Base-by-base conservation (phyloP, 2,329 filamentous ascomycete species). In the Pseudogymnoascus sp. region DNA sequence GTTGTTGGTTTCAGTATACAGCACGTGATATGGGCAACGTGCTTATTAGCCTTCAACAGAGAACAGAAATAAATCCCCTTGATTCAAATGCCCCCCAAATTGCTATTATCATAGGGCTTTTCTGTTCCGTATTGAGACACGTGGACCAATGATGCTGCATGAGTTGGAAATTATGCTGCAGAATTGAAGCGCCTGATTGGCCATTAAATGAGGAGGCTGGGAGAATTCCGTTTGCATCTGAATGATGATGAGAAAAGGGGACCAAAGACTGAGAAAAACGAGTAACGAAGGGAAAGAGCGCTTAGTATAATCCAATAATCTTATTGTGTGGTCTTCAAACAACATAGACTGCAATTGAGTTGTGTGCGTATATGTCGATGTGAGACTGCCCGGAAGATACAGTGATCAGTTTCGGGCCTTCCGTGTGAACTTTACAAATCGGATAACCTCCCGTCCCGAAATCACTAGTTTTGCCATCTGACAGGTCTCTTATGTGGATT, bases 121-220 rank as follows among this genome's bases (percentile, higher is more conserved):
- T 14, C 16, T 14, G 29, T 14, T 57, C 11, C 10, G 51, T 21
- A 57, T 34, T 57, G 51, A 57, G 51, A 57, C 51, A 57, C 51
- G 51, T 57, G 51, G 51, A 57, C 51, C 51, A 57, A 57, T 57
- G 51, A 34, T 21, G 51, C 51, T 57, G 51, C 51, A 57, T 57
- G 51, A 21, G 51, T 21, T 34, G 51, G 51, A 34, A 57, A 57
- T 57, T 57, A 57, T 57, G n/a, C 51, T 57, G 51, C 51, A 36
- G 10, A 57, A 21, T 57, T 57, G 29, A 57, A 34, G 29, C 10
- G 51, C 29, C 51, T 36, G 51, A 57, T 57, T 57, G 51, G 51
- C 51, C 51, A 57, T 57, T 57, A 57, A 57, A 57, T 57, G 29
- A 26, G 51, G 51, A 57, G 51, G 51, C n/a, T 57, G 51, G 51